Percentiles rank a stretch among this genome's conserved stretches.
Evolutionary conservation across 2,329 filamentous ascomycete genomes (phyloP).

Genomic region (Pseudogymnoascus sp.): DNA sequence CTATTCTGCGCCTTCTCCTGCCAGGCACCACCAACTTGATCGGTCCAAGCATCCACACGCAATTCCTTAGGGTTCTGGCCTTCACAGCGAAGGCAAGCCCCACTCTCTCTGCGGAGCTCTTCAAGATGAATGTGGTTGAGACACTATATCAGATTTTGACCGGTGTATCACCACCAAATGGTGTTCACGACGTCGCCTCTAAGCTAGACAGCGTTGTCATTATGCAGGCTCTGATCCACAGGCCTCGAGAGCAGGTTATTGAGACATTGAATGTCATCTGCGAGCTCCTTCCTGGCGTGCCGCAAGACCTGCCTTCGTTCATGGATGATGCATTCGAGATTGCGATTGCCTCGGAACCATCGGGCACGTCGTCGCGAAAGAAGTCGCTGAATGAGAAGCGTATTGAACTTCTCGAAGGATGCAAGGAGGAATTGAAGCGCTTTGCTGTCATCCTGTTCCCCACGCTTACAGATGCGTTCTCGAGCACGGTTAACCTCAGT

Average conservation of each 20-base stretch:
- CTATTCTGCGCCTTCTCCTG: conserved; percentile 77
- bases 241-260: conserved; percentile 90
- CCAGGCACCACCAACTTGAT: conserved; percentile 95
- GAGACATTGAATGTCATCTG: conserved; percentile 97
- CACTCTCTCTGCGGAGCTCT: conserved; percentile 75
- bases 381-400: conserved; percentile 70
- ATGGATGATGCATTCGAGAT: conserved; percentile 41
- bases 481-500: conserved; percentile 90
- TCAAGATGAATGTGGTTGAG: conserved; percentile 95
- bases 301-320: conserved; percentile 43
- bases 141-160: conserved; percentile 96
- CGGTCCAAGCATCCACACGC: conserved; percentile 87
- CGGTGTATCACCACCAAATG: conserved; percentile 82
- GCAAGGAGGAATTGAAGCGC: conserved; percentile 77
- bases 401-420: conserved; percentile 72
- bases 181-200: conserved; percentile 66
- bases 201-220: conserved; percentile 96
- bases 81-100: conserved; percentile 88
- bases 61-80: conserved; percentile 85
- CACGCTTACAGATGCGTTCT: conserved; percentile 92
- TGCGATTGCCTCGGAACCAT: conserved; percentile 32
- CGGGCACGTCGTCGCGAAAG: conserved; percentile 36
- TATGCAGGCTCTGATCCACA: conserved; percentile 96
- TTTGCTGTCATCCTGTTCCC: conserved; percentile 92
- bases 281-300: conserved; percentile 76